Evolutionary conservation across 495 filamentous ascomycete genomes (phyloP), one percentile per base, ranked within the genome.

Genomic region (Penicillium chermesinum): DNA sequence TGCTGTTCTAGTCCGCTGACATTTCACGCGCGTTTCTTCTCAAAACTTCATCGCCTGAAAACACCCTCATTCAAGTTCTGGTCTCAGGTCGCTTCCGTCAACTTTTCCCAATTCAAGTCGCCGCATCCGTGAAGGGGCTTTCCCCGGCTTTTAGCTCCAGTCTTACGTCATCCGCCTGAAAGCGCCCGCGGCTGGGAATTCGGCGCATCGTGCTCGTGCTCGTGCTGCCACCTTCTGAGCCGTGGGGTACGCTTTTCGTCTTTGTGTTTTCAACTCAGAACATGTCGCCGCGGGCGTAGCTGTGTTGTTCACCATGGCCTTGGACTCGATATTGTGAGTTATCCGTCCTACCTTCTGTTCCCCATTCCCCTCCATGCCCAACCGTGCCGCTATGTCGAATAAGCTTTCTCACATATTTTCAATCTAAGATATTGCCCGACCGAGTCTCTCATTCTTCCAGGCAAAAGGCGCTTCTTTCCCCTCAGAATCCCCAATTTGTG

Each of bases 401-500:
- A 34, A 33, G 20, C 38, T 25, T 54, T 58, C 53, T 57, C 45
- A 41, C 51, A n/a, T 25, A 25, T 17, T 43, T 30, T 15, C 44
- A 48, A 39, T 48, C 39, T 50, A 57, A 83, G 81, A 57, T 73
- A 74, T 62, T 72, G 69, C 46, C 74, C 80, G 52, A 83, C 80
- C 27, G 71, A 81, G 53, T 72, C 78, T 46, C 67, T 85, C 44
- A 71, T 83, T 42, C 74, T 84, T 36, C 70, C 78, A 37, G 75
- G 76, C 16, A 85, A 85, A 49, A 81, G 84, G 53, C 80, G 78
- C 50, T 89, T 89, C 61, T 90, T 87, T 62, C 83, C 85, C 12
- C 78, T 83, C 55, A 77, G 73, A 39, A 89, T 96, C 41, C 84
- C 82, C 27, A 80, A 83, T 56, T 79, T 81, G 86, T 88, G 61